These are phyloP conservation scores for Arthrocladium fulminans DNA, from an alignment of 2,329 filamentous ascomycete genomes.

Conservation along the genomic window DNA sequence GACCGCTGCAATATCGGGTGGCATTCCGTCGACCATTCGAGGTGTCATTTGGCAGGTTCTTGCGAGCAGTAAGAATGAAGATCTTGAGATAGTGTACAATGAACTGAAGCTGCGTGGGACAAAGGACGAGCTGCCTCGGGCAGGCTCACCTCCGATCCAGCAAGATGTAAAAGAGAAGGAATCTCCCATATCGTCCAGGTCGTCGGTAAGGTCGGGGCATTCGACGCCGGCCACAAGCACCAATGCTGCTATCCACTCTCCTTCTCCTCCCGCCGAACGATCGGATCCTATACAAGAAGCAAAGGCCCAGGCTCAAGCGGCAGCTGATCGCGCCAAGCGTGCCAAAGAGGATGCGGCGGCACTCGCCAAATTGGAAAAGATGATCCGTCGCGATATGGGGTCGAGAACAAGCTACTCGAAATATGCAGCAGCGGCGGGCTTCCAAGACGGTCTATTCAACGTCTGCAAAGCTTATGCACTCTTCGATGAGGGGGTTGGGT, in stretches of 20 bases:
- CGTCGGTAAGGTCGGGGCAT: slow-evolving; percentile 70
- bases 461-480: slow-evolving; percentile 96
- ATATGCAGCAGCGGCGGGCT: slow-evolving; percentile 78
- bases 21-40: slow-evolving; percentile 87
- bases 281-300: slow-evolving; percentile 47
- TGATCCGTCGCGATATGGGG: slow-evolving; percentile 82
- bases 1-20: slow-evolving; percentile 80
- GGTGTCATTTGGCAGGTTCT: slow-evolving; percentile 99
- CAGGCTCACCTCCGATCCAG: slow-evolving; percentile 22
- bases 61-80: slow-evolving; percentile 87
- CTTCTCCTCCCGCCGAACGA: slow-evolving; percentile 51
- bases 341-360: slow-evolving; percentile 66
- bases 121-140: slow-evolving; percentile 60
- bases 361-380: slow-evolving; percentile 78
- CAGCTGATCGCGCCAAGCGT: slow-evolving; percentile 65
- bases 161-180: slow-evolving; percentile 57
- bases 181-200: slow-evolving; percentile 65
- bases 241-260: slow-evolving; percentile 45
- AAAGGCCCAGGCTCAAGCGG: slow-evolving; percentile 55
- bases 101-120: slow-evolving; percentile 73
- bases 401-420: slow-evolving; percentile 94
- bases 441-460: slow-evolving; percentile 89
- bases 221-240: slow-evolving; percentile 54
- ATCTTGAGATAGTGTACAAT: slow-evolving; percentile 76
- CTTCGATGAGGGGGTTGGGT: slow-evolving; percentile 88